Percentiles rank a stretch among this genome's conserved stretches.
Conservation (phyloP, 495 filamentous ascomycete genomes). For the Hyaloscypha hepaticicola region DNA sequence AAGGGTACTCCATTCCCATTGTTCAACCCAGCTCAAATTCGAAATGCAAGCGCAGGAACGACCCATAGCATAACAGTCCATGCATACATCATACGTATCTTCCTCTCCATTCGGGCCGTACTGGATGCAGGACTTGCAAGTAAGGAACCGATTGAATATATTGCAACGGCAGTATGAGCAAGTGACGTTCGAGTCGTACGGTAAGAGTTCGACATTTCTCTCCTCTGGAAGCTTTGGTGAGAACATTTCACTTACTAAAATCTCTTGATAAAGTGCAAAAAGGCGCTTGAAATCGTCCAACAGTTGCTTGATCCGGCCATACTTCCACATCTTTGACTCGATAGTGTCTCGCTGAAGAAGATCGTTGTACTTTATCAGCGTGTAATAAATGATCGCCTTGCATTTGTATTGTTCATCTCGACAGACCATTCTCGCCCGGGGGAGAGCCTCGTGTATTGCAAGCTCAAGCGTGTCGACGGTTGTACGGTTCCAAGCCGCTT, state of each 20-base stretch:
- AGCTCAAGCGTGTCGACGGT: slow-evolving; percentile 86
- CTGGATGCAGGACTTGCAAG: slow-evolving; percentile 74
- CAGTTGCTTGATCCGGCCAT: slow-evolving; percentile 62
- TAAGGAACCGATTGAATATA: slow-evolving; percentile 95
- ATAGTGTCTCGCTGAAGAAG: slow-evolving; percentile 53
- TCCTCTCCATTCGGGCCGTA: slow-evolving; percentile 56
- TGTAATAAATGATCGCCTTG: slow-evolving; percentile 89
- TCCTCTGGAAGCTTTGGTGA: slow-evolving; percentile 56
- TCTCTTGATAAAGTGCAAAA: slow-evolving; percentile 70
- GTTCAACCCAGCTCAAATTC: slow-evolving; percentile 84
- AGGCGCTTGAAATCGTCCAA: slow-evolving; percentile 75
- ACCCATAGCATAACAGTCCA: slow-evolving; percentile 95
- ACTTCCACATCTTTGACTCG: slow-evolving; percentile 38
- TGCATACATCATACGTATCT: slow-evolving; percentile 89
- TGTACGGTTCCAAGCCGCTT: slow-evolving; percentile 97
- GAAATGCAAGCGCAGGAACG: slow-evolving; percentile 87
- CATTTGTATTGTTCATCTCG: slow-evolving; percentile 99
- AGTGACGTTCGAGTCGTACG: slow-evolving; percentile 84
- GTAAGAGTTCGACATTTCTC: slow-evolving; percentile 65
- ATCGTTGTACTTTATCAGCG: slow-evolving; percentile 71
- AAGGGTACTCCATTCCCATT: slow-evolving; percentile 83
- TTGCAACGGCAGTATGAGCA: slow-evolving; percentile 96
- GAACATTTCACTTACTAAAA: slow-evolving; percentile 85
- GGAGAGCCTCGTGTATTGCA: slow-evolving; percentile 81
- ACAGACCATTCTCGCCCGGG: slow-evolving; percentile 84